Base-by-base conservation (phyloP, 257 asterid genomes). In the Ilex aquifolium region DNA sequence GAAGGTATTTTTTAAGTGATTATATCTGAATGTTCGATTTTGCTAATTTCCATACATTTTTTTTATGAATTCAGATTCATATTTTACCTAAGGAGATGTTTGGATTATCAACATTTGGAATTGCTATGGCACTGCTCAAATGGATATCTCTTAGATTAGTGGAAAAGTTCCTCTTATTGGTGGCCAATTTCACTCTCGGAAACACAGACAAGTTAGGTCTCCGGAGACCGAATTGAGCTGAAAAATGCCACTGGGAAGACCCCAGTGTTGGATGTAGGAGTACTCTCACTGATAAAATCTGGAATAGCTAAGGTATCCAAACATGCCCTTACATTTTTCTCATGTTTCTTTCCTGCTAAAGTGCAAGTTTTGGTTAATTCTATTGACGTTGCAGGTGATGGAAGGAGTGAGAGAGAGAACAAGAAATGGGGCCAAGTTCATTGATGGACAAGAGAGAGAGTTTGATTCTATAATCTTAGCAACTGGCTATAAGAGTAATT, bases 401-500 rank as follows among this genome's bases (percentile, higher is more conserved):
- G 82, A 78, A 52, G 96, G 85, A 7, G 85, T 92, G 60, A 83
- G 69, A 63, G 97, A 87, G 63, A 85, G 89, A 6, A 92, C 97
- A 0, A 71, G 55, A 72, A 75, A 56, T 1, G 99, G 99, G 30
- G 97, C 99, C 27, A 87, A 69, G 58, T 92, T 87, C 71, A 48
- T 83, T 3, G 88, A 92, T 61, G 97, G 96, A 6, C 85, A 87
- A 72, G 99, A 87, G n/a, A n/a, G n/a, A n/a, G 94, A 79, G 61
- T 92, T 83, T 70, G 99, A 92, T 72, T 69, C 94, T 3, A 82
- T 92, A 58, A 89, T 92, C 29, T 61, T 92, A 9, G 99, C 99
- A 61, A 89, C 97, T 10, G 99, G 99, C 30, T 92, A 92, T 81
- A 89, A 82, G 81, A 89, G 97, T 79, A 92, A 87, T 64, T 97